Conservation (phyloP, 2,329 filamentous ascomycete genomes). For the Mariannaea sp. region DNA sequence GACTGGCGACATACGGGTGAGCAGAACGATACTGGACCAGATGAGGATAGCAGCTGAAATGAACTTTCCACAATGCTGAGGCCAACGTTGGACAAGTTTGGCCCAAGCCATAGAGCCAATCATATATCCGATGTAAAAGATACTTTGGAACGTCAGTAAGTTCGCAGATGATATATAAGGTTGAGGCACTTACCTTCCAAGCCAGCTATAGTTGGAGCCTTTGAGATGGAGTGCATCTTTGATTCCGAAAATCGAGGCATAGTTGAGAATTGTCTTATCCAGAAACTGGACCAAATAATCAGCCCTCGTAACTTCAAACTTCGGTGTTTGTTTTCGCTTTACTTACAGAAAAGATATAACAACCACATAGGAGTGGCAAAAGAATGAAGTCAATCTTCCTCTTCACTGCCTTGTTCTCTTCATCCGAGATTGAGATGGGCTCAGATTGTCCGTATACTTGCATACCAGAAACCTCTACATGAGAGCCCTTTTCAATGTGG, state of each 20-base stretch:
- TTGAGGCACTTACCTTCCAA: conserved; percentile 6
- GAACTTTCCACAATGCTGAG: conserved; percentile 10
- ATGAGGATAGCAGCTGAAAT: conserved; percentile 5
- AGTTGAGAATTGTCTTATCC: conserved; percentile 14
- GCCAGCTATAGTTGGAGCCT: conserved; percentile 13
- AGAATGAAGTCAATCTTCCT: conserved; percentile 12
- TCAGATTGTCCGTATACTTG: conserved; percentile 7
- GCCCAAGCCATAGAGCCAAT: conserved; percentile 9
- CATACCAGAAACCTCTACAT: not conserved
- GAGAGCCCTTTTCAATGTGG: not conserved
- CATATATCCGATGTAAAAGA: conserved; percentile 15
- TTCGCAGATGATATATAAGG: not conserved
- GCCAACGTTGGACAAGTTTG: conserved; percentile 8
- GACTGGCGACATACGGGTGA: conserved; percentile 1
- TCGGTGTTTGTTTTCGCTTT: not conserved
- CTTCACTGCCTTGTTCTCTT: conserved; percentile 6
- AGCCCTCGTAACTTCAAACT: not conserved
- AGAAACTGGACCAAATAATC: not conserved
- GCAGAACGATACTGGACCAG: conserved; percentile 4
- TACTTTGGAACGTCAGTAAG: not conserved
- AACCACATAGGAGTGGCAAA: conserved; percentile 7
- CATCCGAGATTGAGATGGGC: not conserved
- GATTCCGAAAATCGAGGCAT: conserved; percentile 13
- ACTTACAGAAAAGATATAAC: conserved; percentile 12
- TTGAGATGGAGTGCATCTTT: conserved; percentile 9